Evolutionary conservation across 179 eudicot genomes (phyloP), one percentile per base, ranked within the genome.

Genomic region (Gypsophila paniculata): DNA sequence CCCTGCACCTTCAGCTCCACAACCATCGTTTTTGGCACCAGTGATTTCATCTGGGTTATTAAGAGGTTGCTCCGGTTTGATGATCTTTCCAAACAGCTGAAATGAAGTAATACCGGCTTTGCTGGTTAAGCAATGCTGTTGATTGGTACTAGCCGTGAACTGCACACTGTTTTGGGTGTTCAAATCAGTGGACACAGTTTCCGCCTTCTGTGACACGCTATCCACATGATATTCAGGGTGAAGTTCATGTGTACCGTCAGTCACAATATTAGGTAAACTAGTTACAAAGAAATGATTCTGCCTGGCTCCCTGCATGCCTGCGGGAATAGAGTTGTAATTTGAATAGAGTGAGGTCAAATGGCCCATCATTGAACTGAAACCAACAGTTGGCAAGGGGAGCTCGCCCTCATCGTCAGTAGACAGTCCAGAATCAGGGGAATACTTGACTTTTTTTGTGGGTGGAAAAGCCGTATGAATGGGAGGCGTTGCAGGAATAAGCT

Each of bases 301-400:
- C 97, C 97, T 91, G 97, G 97, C 97, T 89, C 93, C 92, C 93
- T 88, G 93, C 87, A 88, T 86, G 96, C 96, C 89, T 69, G 86
- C 88, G 80, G 92, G 87, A 76, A 76, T 77, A 65, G 74, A 75
- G 75, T 73, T 66, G 85, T 74, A 76, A 79, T 61, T 80, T 76
- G 81, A 42, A 58, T 18, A 73, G 21, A 86, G 69, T 64, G 86
- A 48, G 77, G 58, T 77, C 54, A 80, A 65, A 49, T 76, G 87
- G 73, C 80, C 85, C 68, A 75, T 70, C 75, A 78, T 55, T 60
- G 88, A 75, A 66, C 70, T 68, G 77, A 83, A 74, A 1, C 75
- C 82, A 44, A 66, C 44, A 26, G 72, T 61, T 14, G 84, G 84
- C 62, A 82, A 69, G 62, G 83, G 74, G 57, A 81, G 22, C 48